Percentiles rank a stretch among this genome's conserved stretches.
phyloP scores from a whole-genome alignment of 257 asterid species.

The Rehmannia glutinosa region DNA sequence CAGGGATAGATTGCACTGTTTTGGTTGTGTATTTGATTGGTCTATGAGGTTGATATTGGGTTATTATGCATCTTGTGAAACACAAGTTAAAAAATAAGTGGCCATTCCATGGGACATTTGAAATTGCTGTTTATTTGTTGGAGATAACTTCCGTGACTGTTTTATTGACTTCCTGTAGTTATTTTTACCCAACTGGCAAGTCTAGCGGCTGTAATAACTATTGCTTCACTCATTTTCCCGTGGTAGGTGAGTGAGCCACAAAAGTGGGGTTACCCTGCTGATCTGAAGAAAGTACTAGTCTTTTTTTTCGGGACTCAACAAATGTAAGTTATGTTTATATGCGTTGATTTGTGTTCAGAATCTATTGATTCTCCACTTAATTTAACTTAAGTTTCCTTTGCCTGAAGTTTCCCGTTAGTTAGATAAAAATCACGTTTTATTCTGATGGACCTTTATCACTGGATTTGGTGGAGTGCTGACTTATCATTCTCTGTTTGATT shows the following conservation, averaged over 20 bases:
- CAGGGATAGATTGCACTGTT: background rate
- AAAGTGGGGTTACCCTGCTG: slow-evolving; percentile 80
- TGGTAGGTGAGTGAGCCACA: slow-evolving; percentile 87
- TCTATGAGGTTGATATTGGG: background rate
- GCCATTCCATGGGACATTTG: no score
- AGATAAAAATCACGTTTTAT: background rate
- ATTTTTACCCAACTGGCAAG: background rate
- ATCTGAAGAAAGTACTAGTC: slow-evolving; percentile 75
- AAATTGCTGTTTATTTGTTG: no score
- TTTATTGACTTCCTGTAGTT: background rate
- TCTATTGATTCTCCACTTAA: background rate
- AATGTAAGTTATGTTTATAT: slow-evolving; percentile 55
- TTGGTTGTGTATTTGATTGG: background rate
- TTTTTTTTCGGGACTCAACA: slow-evolving; percentile 83
- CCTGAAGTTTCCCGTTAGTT: background rate
- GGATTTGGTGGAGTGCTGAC: background rate
- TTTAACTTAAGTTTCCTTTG: background rate
- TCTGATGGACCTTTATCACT: background rate
- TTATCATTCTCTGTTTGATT: background rate
- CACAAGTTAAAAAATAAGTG: no score
- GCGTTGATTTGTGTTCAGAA: background rate
- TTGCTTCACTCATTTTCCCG: background rate
- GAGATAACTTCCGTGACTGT: background rate
- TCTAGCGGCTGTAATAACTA: slow-evolving; percentile 9
- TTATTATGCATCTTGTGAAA: background rate